Evolutionary conservation across 768 basidiomycete genomes (phyloP).

Genomic region (Suillus bovinus): DNA sequence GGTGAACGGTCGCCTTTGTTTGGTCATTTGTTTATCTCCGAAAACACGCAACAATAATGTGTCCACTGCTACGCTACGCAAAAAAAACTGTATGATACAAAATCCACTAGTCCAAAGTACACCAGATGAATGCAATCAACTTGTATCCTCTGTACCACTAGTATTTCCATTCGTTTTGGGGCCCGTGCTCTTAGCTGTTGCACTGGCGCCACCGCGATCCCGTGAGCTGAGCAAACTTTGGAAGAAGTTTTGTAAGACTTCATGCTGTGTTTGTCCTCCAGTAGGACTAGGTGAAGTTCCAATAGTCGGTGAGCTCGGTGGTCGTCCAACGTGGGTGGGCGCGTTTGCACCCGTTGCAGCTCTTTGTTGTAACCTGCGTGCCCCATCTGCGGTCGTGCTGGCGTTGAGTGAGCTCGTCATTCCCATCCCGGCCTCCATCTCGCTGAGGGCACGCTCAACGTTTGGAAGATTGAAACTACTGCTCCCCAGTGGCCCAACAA

Average conservation of each 20-base stretch:
- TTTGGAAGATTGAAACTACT: conserved; percentile 83
- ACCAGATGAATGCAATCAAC: conserved; percentile 18
- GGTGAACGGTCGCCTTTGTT: conserved; percentile 13
- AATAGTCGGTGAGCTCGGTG: conserved; percentile 42
- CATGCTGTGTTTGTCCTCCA: conserved; percentile 71
- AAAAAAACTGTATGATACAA: conserved; percentile 10
- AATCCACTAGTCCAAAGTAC: not conserved
- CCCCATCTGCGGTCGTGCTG: conserved; percentile 36
- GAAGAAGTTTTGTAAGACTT: conserved; percentile 88
- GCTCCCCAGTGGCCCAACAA: conserved; percentile 92
- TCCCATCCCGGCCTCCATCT: conserved; percentile 73
- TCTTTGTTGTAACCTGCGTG: conserved; percentile 33
- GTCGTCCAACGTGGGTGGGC: conserved; percentile 31
- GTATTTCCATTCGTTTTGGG: conserved; percentile 38
- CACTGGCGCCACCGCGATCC: conserved; percentile 47
- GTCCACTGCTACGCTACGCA: not conserved
- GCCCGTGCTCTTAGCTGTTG: conserved; percentile 26
- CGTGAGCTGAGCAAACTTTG: conserved; percentile 74
- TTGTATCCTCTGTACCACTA: conserved; percentile 39
- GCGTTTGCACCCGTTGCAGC: conserved; percentile 37
- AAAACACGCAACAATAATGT: conserved; percentile 13
- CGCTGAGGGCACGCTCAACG: conserved; percentile 84
- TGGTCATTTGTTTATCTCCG: conserved; percentile 17
- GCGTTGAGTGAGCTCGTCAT: conserved; percentile 33
- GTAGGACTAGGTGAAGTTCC: conserved; percentile 43